phyloP scores from a whole-genome alignment of 83 land plant genomes.

The Thuja plicata region DNA sequence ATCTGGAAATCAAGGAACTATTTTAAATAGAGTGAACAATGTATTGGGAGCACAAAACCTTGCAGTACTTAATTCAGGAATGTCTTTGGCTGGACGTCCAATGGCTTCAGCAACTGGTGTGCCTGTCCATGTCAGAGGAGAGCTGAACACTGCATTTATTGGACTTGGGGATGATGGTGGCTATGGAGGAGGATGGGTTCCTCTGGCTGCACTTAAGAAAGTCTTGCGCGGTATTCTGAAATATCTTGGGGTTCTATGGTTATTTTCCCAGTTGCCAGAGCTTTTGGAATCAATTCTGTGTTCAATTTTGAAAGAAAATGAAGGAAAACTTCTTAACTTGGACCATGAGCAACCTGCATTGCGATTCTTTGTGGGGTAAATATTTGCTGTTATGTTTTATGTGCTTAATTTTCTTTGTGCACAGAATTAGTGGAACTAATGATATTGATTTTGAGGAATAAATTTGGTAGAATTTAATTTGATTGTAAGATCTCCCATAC shows the following conservation, averaged over 20 bases:
- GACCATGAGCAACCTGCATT: conserved; percentile 98
- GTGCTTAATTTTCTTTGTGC: background rate
- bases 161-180: conserved; percentile 99
- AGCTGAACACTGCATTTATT: conserved; percentile 87
- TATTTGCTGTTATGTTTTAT: background rate
- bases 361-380: conserved; percentile 96
- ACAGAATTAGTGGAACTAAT: background rate
- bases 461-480: background rate
- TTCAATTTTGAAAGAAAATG: conserved; percentile 79
- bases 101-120: conserved; percentile 55
- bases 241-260: conserved; percentile 97
- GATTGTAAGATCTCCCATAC: background rate
- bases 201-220: conserved; percentile 93
- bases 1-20: conserved; percentile 43
- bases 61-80: conserved; percentile 41
- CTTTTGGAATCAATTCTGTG: conserved; percentile 85
- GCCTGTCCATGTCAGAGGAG: conserved; percentile 79
- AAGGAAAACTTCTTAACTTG: conserved; percentile 89
- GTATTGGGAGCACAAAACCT: conserved; percentile 42
- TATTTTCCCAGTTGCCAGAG: conserved; percentile 95
- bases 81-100: conserved; percentile 40
- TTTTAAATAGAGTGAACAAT: conserved; percentile 45
- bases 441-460: background rate
- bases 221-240: conserved; percentile 92
- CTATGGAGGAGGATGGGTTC: conserved; percentile 99